Conservation (phyloP, 164 flowering plant genomes). For the Stephania cephalantha region DNA sequence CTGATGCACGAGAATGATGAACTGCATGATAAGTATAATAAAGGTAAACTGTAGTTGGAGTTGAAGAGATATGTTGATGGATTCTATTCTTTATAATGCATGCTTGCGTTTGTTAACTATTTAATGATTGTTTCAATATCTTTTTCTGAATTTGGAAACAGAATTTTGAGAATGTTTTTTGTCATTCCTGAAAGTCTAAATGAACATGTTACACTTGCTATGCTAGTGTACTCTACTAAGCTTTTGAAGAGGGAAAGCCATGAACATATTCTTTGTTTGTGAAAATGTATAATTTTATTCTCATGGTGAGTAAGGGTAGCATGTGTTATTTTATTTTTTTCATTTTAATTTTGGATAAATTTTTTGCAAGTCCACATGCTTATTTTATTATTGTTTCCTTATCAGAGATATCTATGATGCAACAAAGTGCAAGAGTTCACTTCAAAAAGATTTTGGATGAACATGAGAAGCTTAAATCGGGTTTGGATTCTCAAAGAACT, state of each 20-base stretch:
- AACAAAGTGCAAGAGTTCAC: constrained; percentile 29
- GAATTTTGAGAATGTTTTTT: no score
- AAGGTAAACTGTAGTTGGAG: constrained; percentile 32
- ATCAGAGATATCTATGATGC: constrained; percentile 51
- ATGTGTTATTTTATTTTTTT: neutral
- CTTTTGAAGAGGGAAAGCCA: no score
- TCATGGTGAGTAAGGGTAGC: neutral
- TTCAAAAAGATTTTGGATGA: constrained; percentile 33
- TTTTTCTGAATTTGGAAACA: no score
- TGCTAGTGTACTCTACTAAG: no score
- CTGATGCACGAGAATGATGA: constrained; percentile 54
- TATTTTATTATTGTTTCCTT: constrained; percentile 7
- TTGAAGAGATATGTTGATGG: neutral
- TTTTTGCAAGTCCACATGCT: neutral
- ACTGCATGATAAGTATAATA: constrained; percentile 58
- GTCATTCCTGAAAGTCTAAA: no score
- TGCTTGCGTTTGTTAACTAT: no score
- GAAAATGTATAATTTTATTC: neutral
- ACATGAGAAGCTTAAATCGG: constrained; percentile 37
- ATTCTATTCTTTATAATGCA: neutral
- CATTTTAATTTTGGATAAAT: no score
- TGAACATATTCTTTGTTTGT: neutral
- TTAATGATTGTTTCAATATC: no score
- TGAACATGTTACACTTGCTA: no score
- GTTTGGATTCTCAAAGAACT: constrained; percentile 39